phyloP scores from a whole-genome alignment of 139 green algal species.

The Tetraselmis chui region DNA sequence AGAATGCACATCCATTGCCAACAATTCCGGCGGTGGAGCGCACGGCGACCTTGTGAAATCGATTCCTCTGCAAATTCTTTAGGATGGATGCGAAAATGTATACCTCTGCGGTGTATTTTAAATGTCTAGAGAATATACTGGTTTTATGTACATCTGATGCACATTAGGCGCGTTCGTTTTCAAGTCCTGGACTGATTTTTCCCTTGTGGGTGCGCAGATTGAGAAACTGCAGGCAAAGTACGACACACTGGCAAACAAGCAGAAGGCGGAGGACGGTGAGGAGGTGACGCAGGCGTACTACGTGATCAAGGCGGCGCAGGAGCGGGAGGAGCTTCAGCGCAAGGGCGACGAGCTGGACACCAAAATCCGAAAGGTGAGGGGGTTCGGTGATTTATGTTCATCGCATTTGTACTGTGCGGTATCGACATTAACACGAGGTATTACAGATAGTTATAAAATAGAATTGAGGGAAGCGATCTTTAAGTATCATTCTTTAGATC shows the following conservation, averaged over 20 bases:
- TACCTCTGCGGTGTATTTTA: too few species aligned
- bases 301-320: conserved; percentile 80
- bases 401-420: not conserved
- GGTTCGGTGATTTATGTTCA: not conserved
- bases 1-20: too few species aligned
- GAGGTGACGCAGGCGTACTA: conserved; percentile 75
- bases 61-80: too few species aligned
- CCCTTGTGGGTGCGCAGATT: not conserved
- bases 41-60: too few species aligned
- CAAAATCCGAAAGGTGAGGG: conserved; percentile 35
- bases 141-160: too few species aligned
- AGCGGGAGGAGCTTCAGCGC: conserved; percentile 73
- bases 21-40: too few species aligned
- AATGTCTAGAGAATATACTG: too few species aligned
- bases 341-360: conserved; percentile 51
- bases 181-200: too few species aligned
- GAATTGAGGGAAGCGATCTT: not conserved
- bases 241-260: conserved; percentile 47
- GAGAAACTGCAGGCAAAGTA: conserved; percentile 71
- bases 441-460: not conserved
- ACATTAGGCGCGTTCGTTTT: too few species aligned
- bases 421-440: conserved; percentile 2
- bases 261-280: conserved; percentile 19
- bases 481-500: not conserved
- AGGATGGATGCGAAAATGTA: too few species aligned